Evolutionary conservation across 2,329 filamentous ascomycete genomes (phyloP).

Genomic region (Aspergillus sp.): DNA sequence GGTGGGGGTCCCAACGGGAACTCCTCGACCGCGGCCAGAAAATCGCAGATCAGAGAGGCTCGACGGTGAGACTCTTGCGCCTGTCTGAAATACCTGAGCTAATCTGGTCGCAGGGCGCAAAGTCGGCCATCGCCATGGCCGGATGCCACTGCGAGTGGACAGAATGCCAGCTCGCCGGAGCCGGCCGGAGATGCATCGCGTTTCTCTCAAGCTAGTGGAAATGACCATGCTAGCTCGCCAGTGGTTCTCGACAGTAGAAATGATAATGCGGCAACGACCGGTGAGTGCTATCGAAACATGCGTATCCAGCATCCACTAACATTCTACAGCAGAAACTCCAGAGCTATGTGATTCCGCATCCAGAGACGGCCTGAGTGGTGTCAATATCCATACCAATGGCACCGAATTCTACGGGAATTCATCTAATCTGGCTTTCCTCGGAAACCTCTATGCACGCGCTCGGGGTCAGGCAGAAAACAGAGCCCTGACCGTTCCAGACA

Average conservation of each 20-base stretch:
- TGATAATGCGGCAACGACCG: background rate
- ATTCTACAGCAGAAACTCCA: conserved; percentile 1
- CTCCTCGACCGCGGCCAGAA: conserved; percentile 7
- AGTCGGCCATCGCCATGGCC: conserved; percentile 15
- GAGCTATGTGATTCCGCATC: conserved; percentile 19
- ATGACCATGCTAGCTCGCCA: conserved; percentile 3
- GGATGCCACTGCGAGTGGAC: conserved; percentile 4
- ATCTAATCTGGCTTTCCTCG: conserved; percentile 27
- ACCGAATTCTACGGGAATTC: conserved; percentile 29
- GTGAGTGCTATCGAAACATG: background rate
- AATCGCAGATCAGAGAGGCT: conserved; percentile 3
- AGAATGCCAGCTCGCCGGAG: conserved; percentile 2
- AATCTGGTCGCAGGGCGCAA: background rate
- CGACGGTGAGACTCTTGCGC: conserved; percentile 5
- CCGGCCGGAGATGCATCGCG: background rate
- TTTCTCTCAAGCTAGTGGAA: background rate
- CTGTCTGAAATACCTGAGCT: background rate
- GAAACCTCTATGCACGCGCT: conserved; percentile 20
- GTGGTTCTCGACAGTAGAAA: background rate
- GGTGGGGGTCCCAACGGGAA: conserved; percentile 4
- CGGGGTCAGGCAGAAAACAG: conserved; percentile 14
- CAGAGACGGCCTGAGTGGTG: conserved; percentile 23
- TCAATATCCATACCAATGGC: conserved; percentile 27
- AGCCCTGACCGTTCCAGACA: conserved; percentile 1
- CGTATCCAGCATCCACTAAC: background rate